Evolutionary conservation across 768 basidiomycete species (phyloP), one percentile per base, ranked within the genome.

Genomic region (Rhodotorula kratochvilovae): DNA sequence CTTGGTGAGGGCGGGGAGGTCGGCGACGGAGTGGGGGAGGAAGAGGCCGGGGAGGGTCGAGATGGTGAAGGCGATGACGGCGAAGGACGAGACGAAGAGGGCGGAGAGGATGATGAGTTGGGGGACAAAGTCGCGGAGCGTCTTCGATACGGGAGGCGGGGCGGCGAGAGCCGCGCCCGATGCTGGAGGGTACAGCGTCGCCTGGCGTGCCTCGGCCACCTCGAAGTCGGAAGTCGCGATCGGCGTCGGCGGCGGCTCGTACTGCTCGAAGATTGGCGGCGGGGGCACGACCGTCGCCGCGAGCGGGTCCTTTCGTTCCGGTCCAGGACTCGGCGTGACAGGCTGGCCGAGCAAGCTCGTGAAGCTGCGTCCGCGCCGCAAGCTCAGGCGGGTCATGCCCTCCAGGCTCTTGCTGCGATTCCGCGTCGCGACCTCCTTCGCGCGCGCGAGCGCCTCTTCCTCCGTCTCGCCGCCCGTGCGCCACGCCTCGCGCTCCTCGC

Each of bases 11-110:
- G 63, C 57, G 17, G 71, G 74, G 5, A 79, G 64, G 55, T 79
- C 74, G 29, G 76, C 65, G 56, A 77, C 57, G 10, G 72, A 66
- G 56, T 79, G 77, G 0, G 78, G 78, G 27, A 78, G 63, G 48
- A 64, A 65, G 4, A 78, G 68, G 27, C 60, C 63, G 5, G 77
- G 76, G 8, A 79, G 67, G 15, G 78, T 77, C 3, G 68, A 66
- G 64, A 79, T 70, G 57, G 71, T 62, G 68, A 60, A 57, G 51
- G 63, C 56, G 67, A 77, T 71, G 66, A 77, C 56, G 57, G 64
- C 68, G 58, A 76, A 71, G 13, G 78, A 79, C n/a, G 70, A 67
- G 55, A 70, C 17, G 72, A 79, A 79, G 50, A 77, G 68, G 57
- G 69, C 19, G 67, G 63, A 21, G 66, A 78, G 73, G 66, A 77